Percentiles rank a stretch among this genome's conserved stretches.
These are phyloP conservation scores for Ettlia oleoabundans DNA, from an alignment of 139 green algal genomes.

Conservation along the genomic window DNA sequence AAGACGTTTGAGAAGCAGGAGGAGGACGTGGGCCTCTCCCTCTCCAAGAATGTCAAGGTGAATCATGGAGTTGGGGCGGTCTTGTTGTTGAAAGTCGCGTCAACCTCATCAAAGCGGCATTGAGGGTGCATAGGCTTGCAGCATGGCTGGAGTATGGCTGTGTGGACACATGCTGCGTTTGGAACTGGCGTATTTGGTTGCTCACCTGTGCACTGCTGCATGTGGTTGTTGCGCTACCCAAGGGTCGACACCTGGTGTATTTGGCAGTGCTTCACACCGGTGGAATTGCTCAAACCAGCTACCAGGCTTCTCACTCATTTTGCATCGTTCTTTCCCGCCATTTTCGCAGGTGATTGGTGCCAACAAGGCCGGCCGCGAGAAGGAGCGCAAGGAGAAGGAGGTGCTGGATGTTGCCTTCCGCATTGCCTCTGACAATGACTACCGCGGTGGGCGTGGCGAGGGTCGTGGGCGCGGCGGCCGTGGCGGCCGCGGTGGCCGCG, in stretches of 20 bases:
- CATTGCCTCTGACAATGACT: constrained; percentile 30
- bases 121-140: too few species aligned
- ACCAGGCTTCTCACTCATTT: background rate
- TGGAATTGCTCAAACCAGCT: background rate
- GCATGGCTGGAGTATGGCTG: too few species aligned
- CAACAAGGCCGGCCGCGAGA: constrained; percentile 43
- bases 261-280: background rate
- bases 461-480: constrained; percentile 27
- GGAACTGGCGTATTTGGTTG: too few species aligned
- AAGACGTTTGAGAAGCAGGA: constrained; percentile 47
- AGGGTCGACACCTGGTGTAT: too few species aligned
- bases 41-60: constrained; percentile 57
- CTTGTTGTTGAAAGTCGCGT: background rate
- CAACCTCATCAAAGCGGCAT: too few species aligned
- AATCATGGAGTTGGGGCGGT: background rate
- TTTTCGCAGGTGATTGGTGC: constrained; percentile 24
- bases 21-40: constrained; percentile 47
- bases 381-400: constrained; percentile 54
- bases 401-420: constrained; percentile 47
- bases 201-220: too few species aligned
- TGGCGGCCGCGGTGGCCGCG: background rate
- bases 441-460: constrained; percentile 7
- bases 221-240: too few species aligned
- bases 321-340: background rate
- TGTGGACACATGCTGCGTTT: too few species aligned